Conservation (phyloP, 768 basidiomycete species). For the Suillus spraguei region DNA sequence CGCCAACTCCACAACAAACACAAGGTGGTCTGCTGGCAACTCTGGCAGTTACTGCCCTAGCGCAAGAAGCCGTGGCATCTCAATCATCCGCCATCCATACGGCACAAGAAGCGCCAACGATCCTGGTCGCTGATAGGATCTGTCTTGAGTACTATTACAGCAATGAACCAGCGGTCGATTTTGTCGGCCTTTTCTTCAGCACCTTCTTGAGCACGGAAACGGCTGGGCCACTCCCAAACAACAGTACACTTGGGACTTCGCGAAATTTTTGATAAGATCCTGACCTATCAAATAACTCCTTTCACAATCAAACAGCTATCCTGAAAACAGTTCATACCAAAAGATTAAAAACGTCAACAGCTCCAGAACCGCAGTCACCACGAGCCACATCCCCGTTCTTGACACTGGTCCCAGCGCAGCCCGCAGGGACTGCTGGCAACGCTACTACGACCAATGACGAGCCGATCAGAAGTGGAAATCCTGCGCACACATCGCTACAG, state of each 20-base stretch:
- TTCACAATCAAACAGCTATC: not conserved
- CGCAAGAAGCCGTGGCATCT: not conserved
- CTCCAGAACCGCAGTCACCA: conserved; percentile 19
- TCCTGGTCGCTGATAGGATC: not conserved
- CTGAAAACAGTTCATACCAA: conserved; percentile 21
- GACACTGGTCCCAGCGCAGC: conserved; percentile 55
- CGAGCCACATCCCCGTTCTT: conserved; percentile 7
- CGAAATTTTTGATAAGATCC: conserved; percentile 22
- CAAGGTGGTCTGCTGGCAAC: conserved; percentile 1
- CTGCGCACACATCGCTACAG: too few relatives aligned
- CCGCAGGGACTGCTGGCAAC: too few relatives aligned
- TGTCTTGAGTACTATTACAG: not conserved
- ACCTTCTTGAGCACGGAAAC: conserved; percentile 78
- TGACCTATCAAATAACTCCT: not conserved
- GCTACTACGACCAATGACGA: too few relatives aligned
- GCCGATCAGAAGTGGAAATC: too few relatives aligned
- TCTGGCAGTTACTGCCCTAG: not conserved
- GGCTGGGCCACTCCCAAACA: conserved; percentile 71
- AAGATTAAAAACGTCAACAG: conserved; percentile 27
- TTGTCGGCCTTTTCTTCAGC: conserved; percentile 73
- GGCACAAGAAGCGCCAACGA: not conserved
- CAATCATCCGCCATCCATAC: not conserved
- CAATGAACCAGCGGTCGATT: conserved; percentile 36
- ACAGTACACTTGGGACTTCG: conserved; percentile 73
- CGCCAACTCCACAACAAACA: not conserved